These are phyloP conservation scores for Omphalotus guepiniiformis DNA, from an alignment of 768 basidiomycete genomes.

Conservation along the genomic window DNA sequence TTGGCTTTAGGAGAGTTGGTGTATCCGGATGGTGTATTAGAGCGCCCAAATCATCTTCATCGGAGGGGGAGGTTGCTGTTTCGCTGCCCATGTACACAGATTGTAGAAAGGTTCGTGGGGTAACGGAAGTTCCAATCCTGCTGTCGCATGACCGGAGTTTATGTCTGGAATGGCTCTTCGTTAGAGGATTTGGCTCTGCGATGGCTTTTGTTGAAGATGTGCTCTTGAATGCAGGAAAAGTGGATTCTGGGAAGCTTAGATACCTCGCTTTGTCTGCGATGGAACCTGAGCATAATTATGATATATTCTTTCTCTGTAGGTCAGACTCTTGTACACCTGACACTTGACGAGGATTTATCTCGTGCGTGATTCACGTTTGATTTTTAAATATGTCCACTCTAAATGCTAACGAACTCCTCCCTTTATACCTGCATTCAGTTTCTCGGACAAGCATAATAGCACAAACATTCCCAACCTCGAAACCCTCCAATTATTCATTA, in stretches of 20 bases:
- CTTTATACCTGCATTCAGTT: not conserved
- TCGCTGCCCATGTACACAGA: not conserved
- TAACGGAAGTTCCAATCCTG: too few species aligned
- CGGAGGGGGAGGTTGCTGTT: not conserved
- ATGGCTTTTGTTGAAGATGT: constrained; percentile 1
- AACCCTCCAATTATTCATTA: not conserved
- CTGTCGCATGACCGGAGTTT: not conserved
- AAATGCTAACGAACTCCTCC: too few species aligned
- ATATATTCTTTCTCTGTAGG: not conserved
- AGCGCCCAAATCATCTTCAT: too few species aligned
- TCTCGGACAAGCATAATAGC: not conserved
- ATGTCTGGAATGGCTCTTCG: not conserved
- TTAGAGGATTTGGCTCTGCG: constrained; percentile 1
- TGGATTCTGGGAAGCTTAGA: not conserved
- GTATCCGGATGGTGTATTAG: not conserved
- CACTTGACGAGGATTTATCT: not conserved
- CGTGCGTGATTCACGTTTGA: not conserved
- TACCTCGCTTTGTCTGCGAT: constrained; percentile 3
- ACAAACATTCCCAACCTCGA: not conserved
- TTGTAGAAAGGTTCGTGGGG: too few species aligned
- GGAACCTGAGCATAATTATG: not conserved
- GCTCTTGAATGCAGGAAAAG: not conserved
- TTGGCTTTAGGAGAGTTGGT: not conserved
- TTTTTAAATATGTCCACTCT: not conserved
- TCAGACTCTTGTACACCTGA: not conserved